Base-by-base conservation (phyloP, 495 filamentous ascomycete species). In the Glarea lozoyensis region DNA sequence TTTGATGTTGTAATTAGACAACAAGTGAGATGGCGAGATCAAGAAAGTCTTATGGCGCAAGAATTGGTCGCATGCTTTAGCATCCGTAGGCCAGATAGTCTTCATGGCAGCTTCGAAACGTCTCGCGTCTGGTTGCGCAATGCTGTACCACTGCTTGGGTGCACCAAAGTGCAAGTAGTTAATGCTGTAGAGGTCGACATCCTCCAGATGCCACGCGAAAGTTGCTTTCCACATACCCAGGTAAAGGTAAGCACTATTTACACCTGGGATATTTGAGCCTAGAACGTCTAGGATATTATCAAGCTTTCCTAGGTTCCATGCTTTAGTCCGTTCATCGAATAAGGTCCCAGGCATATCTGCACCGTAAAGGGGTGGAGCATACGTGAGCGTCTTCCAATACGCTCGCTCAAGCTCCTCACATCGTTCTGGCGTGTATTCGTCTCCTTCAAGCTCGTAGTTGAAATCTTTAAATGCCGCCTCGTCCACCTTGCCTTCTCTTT, bases 191-290 rank as follows among this genome's bases (percentile, higher is more conserved):
- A 98, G 76, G 65, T 98, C 92, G 41, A 98, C 88, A 65, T 98
- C 92, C 57, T 98, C 92, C 29, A 98, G 67, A 75, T 98, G 92
- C 92, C 92, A 98, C 9, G 92, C 90, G 58, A 98, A 98, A 1
- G 92, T 96, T 15, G 92, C 92, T 57, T 96, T 98, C 92, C 92
- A 98, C 93, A 97, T 97, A 15, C 92, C 92, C 32, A 97, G 69
- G 49, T 98, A 98, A 10, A 98, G 72, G 60, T 98, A 98, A n/a
- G 92, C 90, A 3, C 93, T 97, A 56, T 98, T 98, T 47, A 98
- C 92, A 45, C 92, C 92, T 10, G 92, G 92, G 0, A 98, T 84
- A 49, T 94, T 94, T 27, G 88, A 88, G 15, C 92, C 93, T 2
- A 98, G 67, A 3, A 97, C 86, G 62, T 98, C 93, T 4, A 98